These are phyloP conservation scores for Pythium myriotylum DNA, from an alignment of 352 stramenopile genomes.

Conservation along the genomic window DNA sequence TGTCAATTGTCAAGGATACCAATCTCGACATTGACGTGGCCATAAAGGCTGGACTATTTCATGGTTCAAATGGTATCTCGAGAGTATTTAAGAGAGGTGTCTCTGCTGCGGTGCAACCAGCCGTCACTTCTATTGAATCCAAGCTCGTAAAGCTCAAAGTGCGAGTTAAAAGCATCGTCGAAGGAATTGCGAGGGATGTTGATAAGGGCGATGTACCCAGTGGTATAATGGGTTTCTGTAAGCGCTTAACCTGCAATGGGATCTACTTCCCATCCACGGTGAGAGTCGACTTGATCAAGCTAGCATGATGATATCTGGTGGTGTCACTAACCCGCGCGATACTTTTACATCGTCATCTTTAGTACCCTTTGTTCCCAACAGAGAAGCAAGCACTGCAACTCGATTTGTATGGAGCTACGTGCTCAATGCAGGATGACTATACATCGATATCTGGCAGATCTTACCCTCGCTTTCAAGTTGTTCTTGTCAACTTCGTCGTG, in stretches of 20 bases:
- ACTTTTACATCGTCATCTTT: not conserved
- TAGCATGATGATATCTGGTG: too few relatives aligned
- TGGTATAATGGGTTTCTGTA: conserved; percentile 65
- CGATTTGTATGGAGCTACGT: conserved; percentile 54
- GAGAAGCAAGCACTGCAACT: conserved; percentile 54
- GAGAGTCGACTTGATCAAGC: too few relatives aligned
- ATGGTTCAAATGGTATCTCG: conserved; percentile 38
- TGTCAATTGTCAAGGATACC: conserved; percentile 60
- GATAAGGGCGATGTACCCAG: conserved; percentile 52
- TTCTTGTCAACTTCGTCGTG: conserved; percentile 68
- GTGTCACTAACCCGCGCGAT: not conserved
- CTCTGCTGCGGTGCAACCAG: too few relatives aligned
- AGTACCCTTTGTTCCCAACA: conserved; percentile 62
- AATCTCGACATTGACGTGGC: conserved; percentile 53
- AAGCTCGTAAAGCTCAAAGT: conserved; percentile 61
- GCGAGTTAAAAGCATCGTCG: conserved; percentile 56
- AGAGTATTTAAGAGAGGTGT: conserved; percentile 48
- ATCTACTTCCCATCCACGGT: conserved; percentile 68
- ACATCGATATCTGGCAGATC: not conserved
- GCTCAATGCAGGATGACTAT: conserved; percentile 31
- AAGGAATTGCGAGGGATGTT: conserved; percentile 48
- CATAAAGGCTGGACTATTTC: conserved; percentile 24
- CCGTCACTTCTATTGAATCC: not conserved
- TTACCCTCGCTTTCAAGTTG: conserved; percentile 49
- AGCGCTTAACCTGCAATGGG: conserved; percentile 51